Evolutionary conservation across 1,139 yeast genomes (phyloP).

Genomic region (Meyerozyma smithsonii): DNA sequence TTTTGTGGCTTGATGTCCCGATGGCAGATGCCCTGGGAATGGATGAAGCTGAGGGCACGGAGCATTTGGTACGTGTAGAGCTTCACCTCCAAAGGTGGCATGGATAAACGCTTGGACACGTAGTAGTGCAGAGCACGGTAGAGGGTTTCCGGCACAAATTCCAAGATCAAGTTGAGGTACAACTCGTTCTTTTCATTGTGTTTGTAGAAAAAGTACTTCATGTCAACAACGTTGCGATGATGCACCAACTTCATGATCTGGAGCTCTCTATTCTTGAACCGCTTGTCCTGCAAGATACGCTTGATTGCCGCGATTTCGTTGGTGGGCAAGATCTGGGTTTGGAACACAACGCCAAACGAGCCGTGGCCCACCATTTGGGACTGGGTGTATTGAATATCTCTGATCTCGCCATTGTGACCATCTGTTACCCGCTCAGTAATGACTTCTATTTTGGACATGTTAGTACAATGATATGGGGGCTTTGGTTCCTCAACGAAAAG

Average conservation of each 20-base stretch:
- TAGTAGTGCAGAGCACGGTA: conserved; percentile 84
- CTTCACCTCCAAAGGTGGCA: conserved; percentile 90
- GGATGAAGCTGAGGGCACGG: conserved; percentile 88
- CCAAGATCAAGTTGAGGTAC: conserved; percentile 82
- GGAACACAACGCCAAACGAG: conserved; percentile 94
- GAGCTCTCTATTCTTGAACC: conserved; percentile 93
- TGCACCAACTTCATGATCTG: conserved; percentile 90
- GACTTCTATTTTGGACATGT: conserved; percentile 51
- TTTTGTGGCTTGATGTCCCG: conserved; percentile 97
- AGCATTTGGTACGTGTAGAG: conserved; percentile 88
- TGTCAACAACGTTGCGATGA: conserved; percentile 84
- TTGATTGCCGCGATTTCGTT: conserved; percentile 87
- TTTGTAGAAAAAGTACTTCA: conserved; percentile 85
- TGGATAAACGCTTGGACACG: conserved; percentile 68
- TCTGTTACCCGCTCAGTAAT: conserved; percentile 69
- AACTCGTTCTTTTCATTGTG: conserved; percentile 74
- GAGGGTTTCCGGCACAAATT: conserved; percentile 90
- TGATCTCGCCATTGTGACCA: conserved; percentile 65
- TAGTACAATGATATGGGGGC: conserved; percentile 20
- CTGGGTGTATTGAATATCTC: conserved; percentile 63
- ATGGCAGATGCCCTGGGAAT: conserved; percentile 88
- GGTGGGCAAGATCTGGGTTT: conserved; percentile 71
- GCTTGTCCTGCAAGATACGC: conserved; percentile 87
- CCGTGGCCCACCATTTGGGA: conserved; percentile 94
- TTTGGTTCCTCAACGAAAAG: not conserved